Percentiles rank a stretch among this genome's conserved stretches.
Conservation (phyloP, 2,329 filamentous ascomycete species). For the Helotiales sp. region DNA sequence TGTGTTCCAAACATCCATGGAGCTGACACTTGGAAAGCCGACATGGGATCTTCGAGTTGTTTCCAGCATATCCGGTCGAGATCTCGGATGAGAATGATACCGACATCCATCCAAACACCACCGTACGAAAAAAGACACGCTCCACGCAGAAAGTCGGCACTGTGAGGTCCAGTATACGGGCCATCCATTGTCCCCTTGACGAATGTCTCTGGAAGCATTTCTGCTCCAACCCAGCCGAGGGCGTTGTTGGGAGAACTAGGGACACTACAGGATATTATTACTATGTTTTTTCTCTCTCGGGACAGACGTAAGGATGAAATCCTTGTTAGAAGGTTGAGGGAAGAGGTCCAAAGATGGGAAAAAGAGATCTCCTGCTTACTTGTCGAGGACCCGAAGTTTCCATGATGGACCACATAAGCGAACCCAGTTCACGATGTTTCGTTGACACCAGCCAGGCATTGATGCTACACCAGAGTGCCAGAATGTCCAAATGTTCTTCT, state of each 20-base stretch:
- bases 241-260: conserved; percentile 39
- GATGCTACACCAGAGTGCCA: conserved; percentile 41
- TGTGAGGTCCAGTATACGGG: conserved; percentile 43
- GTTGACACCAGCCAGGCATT: conserved; percentile 40
- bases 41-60: conserved; percentile 37
- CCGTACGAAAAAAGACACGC: conserved; percentile 43
- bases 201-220: conserved; percentile 42
- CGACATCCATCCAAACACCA: conserved; percentile 45
- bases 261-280: too few relatives aligned
- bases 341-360: too few relatives aligned
- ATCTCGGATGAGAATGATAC: conserved; percentile 42
- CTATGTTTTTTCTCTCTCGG: too few relatives aligned
- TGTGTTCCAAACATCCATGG: conserved; percentile 29
- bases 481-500: conserved; percentile 48
- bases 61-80: conserved; percentile 46
- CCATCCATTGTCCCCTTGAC: conserved; percentile 46
- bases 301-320: too few relatives aligned
- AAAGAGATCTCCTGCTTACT: too few relatives aligned
- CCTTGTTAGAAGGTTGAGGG: conserved; percentile 7
- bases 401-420: conserved; percentile 41
- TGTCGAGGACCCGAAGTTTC: conserved; percentile 44
- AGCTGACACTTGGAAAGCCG: conserved; percentile 37
- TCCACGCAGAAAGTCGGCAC: conserved; percentile 47
- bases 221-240: conserved; percentile 37
- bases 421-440: conserved; percentile 44